Conservation (phyloP, 1,284 basidiomycete species). For the Ganoderma boninense region DNA sequence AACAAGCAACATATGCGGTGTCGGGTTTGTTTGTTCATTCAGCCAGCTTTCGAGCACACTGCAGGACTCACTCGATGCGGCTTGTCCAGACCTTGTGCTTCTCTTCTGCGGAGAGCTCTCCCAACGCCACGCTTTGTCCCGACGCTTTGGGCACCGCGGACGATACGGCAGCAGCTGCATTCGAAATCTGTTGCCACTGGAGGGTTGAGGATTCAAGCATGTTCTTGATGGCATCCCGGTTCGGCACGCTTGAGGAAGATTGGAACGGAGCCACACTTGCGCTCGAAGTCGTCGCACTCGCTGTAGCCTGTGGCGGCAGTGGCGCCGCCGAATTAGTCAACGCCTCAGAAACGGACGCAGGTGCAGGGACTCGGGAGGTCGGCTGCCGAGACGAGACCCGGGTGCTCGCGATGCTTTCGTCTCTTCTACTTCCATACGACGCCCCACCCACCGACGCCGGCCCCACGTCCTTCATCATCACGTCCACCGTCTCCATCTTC, state of each 20-base stretch:
- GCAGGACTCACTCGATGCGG: slow-evolving; percentile 30
- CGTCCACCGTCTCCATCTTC: slow-evolving; percentile 25
- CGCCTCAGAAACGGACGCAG: neutral
- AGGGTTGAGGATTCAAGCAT: slow-evolving; percentile 23
- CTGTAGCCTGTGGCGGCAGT: neutral
- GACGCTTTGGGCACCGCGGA: slow-evolving; percentile 19
- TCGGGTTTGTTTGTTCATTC: neutral
- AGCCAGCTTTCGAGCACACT: neutral
- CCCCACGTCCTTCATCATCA: slow-evolving; percentile 22
- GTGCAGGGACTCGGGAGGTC: slow-evolving; percentile 9
- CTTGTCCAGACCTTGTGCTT: slow-evolving; percentile 28
- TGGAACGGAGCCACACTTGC: neutral
- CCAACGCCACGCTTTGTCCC: neutral
- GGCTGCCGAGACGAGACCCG: slow-evolving; percentile 17
- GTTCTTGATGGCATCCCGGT: slow-evolving; percentile 19
- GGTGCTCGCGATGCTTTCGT: slow-evolving; percentile 29
- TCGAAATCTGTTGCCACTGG: slow-evolving; percentile 29
- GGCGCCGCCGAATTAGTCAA: neutral
- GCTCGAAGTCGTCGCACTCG: neutral
- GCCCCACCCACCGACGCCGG: neutral
- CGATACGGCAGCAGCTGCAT: slow-evolving; percentile 25
- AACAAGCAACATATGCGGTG: neutral
- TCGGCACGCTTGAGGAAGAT: slow-evolving; percentile 9
- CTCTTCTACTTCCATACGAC: slow-evolving; percentile 14
- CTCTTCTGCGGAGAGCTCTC: slow-evolving; percentile 19